Conservation (phyloP, 352 stramenopile species). For the Aphanomyces astaci region DNA sequence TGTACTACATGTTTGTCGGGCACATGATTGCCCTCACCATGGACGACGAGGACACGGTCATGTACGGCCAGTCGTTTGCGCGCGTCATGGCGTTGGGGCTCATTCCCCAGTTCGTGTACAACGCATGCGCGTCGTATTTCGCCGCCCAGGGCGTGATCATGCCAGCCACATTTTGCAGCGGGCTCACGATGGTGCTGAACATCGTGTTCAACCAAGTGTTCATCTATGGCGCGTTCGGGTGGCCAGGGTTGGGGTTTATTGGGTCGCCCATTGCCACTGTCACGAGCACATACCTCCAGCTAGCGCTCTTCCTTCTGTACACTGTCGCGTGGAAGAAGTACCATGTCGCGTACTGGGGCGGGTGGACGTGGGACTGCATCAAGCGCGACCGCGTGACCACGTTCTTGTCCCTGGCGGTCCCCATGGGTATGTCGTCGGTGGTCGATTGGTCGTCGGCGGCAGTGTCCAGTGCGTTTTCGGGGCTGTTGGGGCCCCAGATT, state of each 20-base stretch:
- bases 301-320: conserved; percentile 40
- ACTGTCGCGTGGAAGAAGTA: conserved; percentile 43
- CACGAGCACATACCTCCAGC: conserved; percentile 43
- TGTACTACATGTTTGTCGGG: conserved; percentile 40
- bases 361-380: conserved; percentile 37
- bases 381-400: conserved; percentile 35
- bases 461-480: conserved; percentile 37
- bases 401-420: conserved; percentile 42
- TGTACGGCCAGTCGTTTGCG: conserved; percentile 32
- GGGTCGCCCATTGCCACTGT: conserved; percentile 43
- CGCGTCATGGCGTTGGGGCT: conserved; percentile 33
- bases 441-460: conserved; percentile 40
- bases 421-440: conserved; percentile 42
- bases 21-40: conserved; percentile 39
- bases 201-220: conserved; percentile 38
- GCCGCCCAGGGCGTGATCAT: conserved; percentile 37
- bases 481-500: conserved; percentile 41
- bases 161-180: conserved; percentile 38
- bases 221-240: conserved; percentile 38
- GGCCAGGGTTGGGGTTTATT: conserved; percentile 33
- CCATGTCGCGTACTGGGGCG: conserved; percentile 41
- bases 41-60: conserved; percentile 36
- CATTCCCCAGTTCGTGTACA: conserved; percentile 42
- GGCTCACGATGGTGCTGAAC: conserved; percentile 36
- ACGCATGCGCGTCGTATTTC: conserved; percentile 36